Conservation (phyloP, 352 stramenopile species). For the Pythium folliculosum region DNA sequence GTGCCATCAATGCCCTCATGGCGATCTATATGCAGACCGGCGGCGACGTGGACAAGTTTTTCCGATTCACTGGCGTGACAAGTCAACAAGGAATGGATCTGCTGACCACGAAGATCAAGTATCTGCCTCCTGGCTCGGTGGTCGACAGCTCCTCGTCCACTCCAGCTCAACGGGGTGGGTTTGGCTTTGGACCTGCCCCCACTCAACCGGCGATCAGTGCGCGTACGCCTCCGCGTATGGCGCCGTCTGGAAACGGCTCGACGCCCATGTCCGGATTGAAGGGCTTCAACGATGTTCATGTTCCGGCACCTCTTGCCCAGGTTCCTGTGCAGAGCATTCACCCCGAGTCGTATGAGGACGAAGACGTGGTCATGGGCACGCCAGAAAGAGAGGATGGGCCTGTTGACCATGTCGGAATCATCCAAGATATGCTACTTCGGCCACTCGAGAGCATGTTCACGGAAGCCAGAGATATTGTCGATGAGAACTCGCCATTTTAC, state of each 20-base stretch:
- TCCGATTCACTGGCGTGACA: constrained; percentile 67
- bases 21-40: constrained; percentile 71
- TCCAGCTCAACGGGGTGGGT: constrained; percentile 18
- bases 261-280: constrained; percentile 39
- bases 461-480: constrained; percentile 59
- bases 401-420: constrained; percentile 34
- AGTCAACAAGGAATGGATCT: constrained; percentile 84
- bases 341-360: constrained; percentile 31
- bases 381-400: constrained; percentile 32
- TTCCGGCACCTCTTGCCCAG: constrained; percentile 10
- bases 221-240: constrained; percentile 29
- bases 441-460: constrained; percentile 74
- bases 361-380: constrained; percentile 60
- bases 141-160: constrained; percentile 18
- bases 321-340: neutral
- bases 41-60: constrained; percentile 77
- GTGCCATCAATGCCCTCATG: constrained; percentile 68
- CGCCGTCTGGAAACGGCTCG: constrained; percentile 10
- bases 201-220: constrained; percentile 13
- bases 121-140: constrained; percentile 53
- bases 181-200: constrained; percentile 27
- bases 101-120: constrained; percentile 72
- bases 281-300: constrained; percentile 29
- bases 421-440: constrained; percentile 50
- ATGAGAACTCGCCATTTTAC: constrained; percentile 51